These are phyloP conservation scores for Talaromyces wortmannii DNA, from an alignment of 495 filamentous ascomycete species.

Conservation along the genomic window DNA sequence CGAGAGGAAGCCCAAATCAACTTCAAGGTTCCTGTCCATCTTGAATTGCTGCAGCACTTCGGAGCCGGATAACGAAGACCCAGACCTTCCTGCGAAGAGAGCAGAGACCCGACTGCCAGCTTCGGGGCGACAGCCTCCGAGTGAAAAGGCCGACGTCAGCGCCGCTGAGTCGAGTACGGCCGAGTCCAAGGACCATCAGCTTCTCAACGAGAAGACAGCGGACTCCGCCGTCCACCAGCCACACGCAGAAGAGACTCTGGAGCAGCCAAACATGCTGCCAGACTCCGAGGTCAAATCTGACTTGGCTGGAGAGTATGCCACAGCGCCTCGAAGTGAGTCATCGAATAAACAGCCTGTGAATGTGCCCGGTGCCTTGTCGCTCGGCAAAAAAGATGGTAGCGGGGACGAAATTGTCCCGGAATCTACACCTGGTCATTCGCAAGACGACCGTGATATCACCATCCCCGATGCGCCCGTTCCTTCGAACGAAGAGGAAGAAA, in stretches of 20 bases:
- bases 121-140: slow-evolving; percentile 48
- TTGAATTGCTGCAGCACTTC: slow-evolving; percentile 74
- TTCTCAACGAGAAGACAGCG: slow-evolving; percentile 43
- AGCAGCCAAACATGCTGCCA: not conserved
- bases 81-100: slow-evolving; percentile 59
- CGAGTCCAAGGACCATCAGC: slow-evolving; percentile 46
- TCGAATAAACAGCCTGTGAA: not conserved
- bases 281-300: too few relatives aligned
- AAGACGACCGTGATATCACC: slow-evolving; percentile 51
- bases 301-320: not conserved
- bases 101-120: slow-evolving; percentile 46
- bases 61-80: slow-evolving; percentile 57
- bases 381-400: slow-evolving; percentile 24
- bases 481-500: slow-evolving; percentile 16
- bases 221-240: slow-evolving; percentile 9
- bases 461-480: slow-evolving; percentile 46
- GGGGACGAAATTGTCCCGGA: slow-evolving; percentile 7
- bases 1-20: slow-evolving; percentile 52
- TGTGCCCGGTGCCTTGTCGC: slow-evolving; percentile 1
- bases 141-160: slow-evolving; percentile 42
- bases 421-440: slow-evolving; percentile 22
- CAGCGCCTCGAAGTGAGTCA: not conserved
- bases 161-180: slow-evolving; percentile 46
- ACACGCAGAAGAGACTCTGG: slow-evolving; percentile 22
- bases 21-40: slow-evolving; percentile 57